Evolutionary conservation across 2,329 filamentous ascomycete species (phyloP), one percentile per base, ranked within the genome.

Genomic region (Sporothrix luriei): DNA sequence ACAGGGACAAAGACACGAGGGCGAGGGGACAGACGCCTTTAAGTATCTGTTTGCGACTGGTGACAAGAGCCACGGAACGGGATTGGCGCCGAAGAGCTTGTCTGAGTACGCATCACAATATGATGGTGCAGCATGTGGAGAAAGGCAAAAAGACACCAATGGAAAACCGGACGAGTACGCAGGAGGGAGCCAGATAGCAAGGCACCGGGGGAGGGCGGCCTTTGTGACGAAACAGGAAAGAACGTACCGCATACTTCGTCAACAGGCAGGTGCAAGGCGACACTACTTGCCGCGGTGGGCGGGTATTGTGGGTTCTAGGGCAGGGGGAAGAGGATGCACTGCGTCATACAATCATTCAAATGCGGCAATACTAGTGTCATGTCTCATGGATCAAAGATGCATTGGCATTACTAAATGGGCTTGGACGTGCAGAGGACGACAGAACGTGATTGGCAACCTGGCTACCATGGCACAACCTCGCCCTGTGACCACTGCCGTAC

Each of bases 321-420:
- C 48, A 66, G 64, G 64, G 46, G 48, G 48, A 19, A 43, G 48
- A 26, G n/a, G 59, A 16, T 11, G 59, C 19, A 51, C 62, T 65
- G 64, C 64, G 49, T 66, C 64, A 54, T 66, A 43, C 49, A 66
- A 46, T 46, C 57, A 24, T 61, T 7, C 33, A 55, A 43, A 54
- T 5, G 48, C 43, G 64, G 29, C 29, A 29, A 10, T 40, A 38
- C 48, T 54, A 66, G 64, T 46, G 64, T 26, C 62, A 66, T 43
- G 33, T 46, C 21, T 66, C 48, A 16, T 66, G 64, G 49, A n/a
- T 49, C 62, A 29, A 24, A 46, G n/a, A n/a, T 2, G 29, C 26
- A 52, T 66, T 52, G 46, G 62, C 64, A 66, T 55, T 54, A 66
- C 48, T 66, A 49, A 54, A 66, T 66, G 33, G 49, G 62, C 11